These are phyloP conservation scores for Yarrowia porcina DNA, from an alignment of 805 yeast genomes.

Conservation along the genomic window DNA sequence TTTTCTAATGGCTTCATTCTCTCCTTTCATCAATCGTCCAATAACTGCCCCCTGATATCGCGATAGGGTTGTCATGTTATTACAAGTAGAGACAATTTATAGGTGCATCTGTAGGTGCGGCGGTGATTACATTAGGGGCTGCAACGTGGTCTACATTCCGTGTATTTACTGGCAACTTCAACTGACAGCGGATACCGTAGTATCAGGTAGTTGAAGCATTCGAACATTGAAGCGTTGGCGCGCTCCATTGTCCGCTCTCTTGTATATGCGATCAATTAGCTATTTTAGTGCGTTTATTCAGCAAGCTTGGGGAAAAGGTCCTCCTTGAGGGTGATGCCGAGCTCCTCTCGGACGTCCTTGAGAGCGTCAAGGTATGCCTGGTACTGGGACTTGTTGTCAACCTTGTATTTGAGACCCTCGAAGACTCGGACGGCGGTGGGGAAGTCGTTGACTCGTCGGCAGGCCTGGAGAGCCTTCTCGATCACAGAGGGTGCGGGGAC, in stretches of 20 bases:
- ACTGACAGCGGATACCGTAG: too few relatives aligned
- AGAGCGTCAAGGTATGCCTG: slow-evolving; percentile 93
- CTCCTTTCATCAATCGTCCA: neutral
- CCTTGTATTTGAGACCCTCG: slow-evolving; percentile 92
- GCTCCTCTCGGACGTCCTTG: slow-evolving; percentile 83
- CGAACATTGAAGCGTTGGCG: too few relatives aligned
- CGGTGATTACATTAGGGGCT: too few relatives aligned
- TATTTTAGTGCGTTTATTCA: slow-evolving; percentile 19
- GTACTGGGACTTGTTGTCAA: slow-evolving; percentile 90
- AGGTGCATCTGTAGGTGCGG: too few relatives aligned
- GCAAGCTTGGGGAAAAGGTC: slow-evolving; percentile 54
- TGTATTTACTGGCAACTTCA: too few relatives aligned
- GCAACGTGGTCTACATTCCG: too few relatives aligned
- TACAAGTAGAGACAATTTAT: too few relatives aligned
- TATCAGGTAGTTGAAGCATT: too few relatives aligned
- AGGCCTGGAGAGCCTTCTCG: slow-evolving; percentile 93
- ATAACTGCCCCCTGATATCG: neutral
- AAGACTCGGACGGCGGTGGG: slow-evolving; percentile 98
- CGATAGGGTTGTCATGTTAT: neutral
- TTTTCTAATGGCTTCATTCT: neutral
- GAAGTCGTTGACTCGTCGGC: slow-evolving; percentile 98
- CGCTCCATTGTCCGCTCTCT: neutral
- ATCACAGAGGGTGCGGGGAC: slow-evolving; percentile 97
- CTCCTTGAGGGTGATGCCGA: slow-evolving; percentile 90
- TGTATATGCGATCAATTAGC: slow-evolving; percentile 26